Base-by-base conservation (phyloP, 2,329 filamentous ascomycete genomes). In the Colletotrichum somersetense region DNA sequence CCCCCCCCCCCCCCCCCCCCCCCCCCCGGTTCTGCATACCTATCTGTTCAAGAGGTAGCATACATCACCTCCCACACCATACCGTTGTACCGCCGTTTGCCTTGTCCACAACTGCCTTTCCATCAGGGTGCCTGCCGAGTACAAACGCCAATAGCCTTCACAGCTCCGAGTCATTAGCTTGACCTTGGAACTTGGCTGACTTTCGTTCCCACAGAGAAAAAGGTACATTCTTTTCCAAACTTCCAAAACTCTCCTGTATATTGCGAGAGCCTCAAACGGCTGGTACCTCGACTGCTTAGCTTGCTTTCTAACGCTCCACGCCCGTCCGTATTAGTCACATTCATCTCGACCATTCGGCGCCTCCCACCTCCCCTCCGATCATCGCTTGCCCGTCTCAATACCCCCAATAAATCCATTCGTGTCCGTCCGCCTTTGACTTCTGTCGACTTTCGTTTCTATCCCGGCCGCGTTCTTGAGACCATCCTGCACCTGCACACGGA, bases 151-250 rank as follows among this genome's bases (percentile, higher is more conserved):
- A 35, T 67, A 62, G 61, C 48, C 62, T 68, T 50, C 44, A 61
- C n/a, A 66, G 66, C 67, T 72, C 73, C 74, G 67, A 75, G 74
- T 74, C 74, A 75, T 75, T 75, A 72, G 62, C 52, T 75, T 75
- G 74, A 74, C 58, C 74, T 74, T 73, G 74, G 74, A 74, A 38
- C 48, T 72, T 53, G 48, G 64, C 67, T 66, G 70, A 71, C 59
- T 71, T 62, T 70, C 62, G 57, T 59, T 12, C 61, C 42, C 6
- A 2, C n/a, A 16, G 30, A 53, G 30, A 10, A 53, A 64, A 71
- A 73, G 71, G 71, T 70, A 73, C 64, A 30, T 42, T 70, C 26
- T 30, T 62, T 40, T 68, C 58, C 58, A 33, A 38, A 42, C 42
- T 33, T 56, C 46, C 35, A 52, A 62, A 66, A 72, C 66, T 50